A percentile compares a stretch with the other conserved stretches of the same genome.
phyloP scores from a whole-genome alignment of 129 eudicot genomes.

The Lactuca sativa region DNA sequence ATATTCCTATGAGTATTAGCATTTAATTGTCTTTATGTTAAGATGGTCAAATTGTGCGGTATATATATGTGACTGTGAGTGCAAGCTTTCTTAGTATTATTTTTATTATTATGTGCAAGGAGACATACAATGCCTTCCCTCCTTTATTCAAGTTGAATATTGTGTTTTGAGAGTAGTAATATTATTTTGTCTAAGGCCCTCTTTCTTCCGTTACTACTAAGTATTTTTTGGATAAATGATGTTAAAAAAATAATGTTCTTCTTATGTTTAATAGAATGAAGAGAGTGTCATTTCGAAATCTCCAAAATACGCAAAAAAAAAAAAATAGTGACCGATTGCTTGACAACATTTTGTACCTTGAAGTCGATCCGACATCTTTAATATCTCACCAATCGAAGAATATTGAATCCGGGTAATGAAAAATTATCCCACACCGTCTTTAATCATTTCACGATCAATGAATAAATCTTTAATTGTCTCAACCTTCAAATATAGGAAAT shows the following conservation, averaged over 20 bases:
- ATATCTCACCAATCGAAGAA: too few relatives aligned
- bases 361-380: too few relatives aligned
- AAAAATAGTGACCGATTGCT: too few relatives aligned
- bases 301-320: too few relatives aligned
- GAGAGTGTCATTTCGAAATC: too few relatives aligned
- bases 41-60: constrained; percentile 17
- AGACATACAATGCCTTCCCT: constrained; percentile 25
- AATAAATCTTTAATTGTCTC: too few relatives aligned
- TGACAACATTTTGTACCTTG: too few relatives aligned
- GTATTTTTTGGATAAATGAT: not conserved
- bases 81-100: constrained; percentile 20
- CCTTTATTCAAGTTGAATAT: constrained; percentile 20
- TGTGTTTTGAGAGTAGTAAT: constrained; percentile 15
- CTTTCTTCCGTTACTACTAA: not conserved
- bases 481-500: too few relatives aligned
- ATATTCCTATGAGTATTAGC: constrained; percentile 1
- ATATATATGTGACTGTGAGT: constrained; percentile 16
- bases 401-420: too few relatives aligned
- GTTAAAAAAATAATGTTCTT: not conserved
- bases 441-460: too few relatives aligned
- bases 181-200: constrained; percentile 6
- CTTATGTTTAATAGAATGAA: too few relatives aligned
- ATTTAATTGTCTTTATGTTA: constrained; percentile 6
- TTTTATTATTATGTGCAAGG: constrained; percentile 27
- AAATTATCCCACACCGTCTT: too few relatives aligned